A percentile compares a stretch with the other conserved stretches of the same genome.
These are phyloP conservation scores for Erodium maritimum DNA, from an alignment of 345 rosid species.

Conservation along the genomic window DNA sequence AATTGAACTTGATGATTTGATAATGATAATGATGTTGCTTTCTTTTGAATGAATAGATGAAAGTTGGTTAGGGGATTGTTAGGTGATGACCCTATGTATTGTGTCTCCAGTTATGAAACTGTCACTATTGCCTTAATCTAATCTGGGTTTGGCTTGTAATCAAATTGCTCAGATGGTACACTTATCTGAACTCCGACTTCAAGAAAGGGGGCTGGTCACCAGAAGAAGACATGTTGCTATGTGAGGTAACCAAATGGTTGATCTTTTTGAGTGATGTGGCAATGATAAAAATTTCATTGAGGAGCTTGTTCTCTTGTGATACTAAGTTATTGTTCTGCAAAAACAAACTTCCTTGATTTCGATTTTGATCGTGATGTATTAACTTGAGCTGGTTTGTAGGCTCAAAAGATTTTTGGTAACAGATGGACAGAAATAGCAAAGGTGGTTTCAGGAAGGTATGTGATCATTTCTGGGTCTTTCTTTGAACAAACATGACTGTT, in stretches of 20 bases:
- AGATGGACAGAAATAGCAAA: conserved; percentile 99
- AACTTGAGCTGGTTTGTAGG: conserved; percentile 35
- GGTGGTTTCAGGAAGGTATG: conserved; percentile 97
- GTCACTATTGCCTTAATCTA: background rate
- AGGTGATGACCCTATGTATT: no score
- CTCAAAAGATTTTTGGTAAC: conserved; percentile 86
- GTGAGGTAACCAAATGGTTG: conserved; percentile 45
- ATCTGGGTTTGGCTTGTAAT: background rate
- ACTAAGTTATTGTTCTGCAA: no score
- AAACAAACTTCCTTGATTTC: no score
- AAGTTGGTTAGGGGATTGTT: background rate
- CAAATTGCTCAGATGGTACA: conserved; percentile 63
- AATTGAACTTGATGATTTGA: background rate
- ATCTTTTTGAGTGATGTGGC: no score
- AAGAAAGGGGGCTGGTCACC: conserved; percentile 99
- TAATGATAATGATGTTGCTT: background rate
- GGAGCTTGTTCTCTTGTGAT: background rate
- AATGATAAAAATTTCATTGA: background rate
- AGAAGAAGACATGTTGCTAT: conserved; percentile 86
- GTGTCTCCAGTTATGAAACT: no score
- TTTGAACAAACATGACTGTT: background rate
- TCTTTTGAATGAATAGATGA: background rate
- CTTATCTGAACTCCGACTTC: conserved; percentile 90
- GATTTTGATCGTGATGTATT: no score
- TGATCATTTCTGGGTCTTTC: background rate